Base-by-base conservation (phyloP, 163 green algal species). In the Scenedesmus sp. region DNA sequence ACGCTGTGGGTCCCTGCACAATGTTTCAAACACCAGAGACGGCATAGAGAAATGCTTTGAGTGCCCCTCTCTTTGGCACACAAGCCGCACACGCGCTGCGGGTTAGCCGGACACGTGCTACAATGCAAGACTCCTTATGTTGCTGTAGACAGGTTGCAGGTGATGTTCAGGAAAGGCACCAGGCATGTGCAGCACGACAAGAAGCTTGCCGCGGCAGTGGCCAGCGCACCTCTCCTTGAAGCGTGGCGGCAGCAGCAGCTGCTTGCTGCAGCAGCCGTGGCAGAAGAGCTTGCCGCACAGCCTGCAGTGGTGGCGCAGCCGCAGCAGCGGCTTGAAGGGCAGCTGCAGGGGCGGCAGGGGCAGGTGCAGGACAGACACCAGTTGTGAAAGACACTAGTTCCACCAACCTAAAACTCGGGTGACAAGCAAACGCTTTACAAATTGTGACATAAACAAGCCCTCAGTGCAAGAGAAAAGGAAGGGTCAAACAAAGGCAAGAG, bases 201-300 rank as follows among this genome's bases (percentile, higher is more conserved):
- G 34, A 46, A 46, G 34, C 34, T 46, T 46, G 34, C 34, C 34
- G 34, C 34, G 34, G 64, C 82, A 52, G 12, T 55, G 4, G 4
- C 34, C 34, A 46, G 23, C 87, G 9, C 84, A 96, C 93, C 88
- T 92, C 15, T 86, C 56, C 8, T 77, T 88, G 92, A 97, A 98
- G 64, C 95, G 96, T 20, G 96, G 96, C 13, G 96, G 97, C 93
- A 98, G 94, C 92, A 98, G 94, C 92, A 96, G 82, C 12, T 91
- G 91, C 77, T 95, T 93, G 59, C 82, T 73, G 91, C 91, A 95
- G 95, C 97, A 98, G 62, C 86, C 74, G 59, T 95, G 87, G 94
- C 97, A 98, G 89, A 98, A 98, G 56, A 98, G 94, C 82, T 94
- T 92, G 67, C 96, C 97, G 88, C 97, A 98, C 88, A 96, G 91